phyloP scores from a whole-genome alignment of 2,329 filamentous ascomycete genomes.

The Talaromyces marneffei region DNA sequence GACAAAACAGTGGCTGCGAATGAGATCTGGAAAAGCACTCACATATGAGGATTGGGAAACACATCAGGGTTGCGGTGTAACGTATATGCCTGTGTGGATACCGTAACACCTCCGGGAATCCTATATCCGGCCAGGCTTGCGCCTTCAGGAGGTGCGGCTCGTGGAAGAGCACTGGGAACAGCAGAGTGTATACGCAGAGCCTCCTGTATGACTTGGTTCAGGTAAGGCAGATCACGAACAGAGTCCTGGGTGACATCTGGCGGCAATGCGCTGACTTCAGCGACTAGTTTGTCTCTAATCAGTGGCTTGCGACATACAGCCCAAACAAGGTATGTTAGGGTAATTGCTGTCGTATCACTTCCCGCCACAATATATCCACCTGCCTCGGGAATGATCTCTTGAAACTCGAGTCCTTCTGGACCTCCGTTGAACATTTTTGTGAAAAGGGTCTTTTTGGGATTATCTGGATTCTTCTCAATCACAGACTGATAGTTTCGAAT shows the following conservation, averaged over 20 bases:
- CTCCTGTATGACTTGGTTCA: constrained; percentile 55
- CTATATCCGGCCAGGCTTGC: constrained; percentile 35
- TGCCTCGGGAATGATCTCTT: constrained; percentile 39
- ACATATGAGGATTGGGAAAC: neutral
- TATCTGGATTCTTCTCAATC: constrained; percentile 18
- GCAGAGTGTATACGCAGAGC: constrained; percentile 53
- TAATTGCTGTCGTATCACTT: constrained; percentile 48
- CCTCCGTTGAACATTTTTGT: constrained; percentile 32
- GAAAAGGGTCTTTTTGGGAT: constrained; percentile 33
- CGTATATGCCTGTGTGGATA: constrained; percentile 48
- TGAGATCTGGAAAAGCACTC: neutral
- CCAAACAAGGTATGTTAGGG: constrained; percentile 47
- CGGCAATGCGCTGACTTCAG: constrained; percentile 40
- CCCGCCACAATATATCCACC: constrained; percentile 46
- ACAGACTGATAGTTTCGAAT: constrained; percentile 22
- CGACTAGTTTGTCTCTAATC: constrained; percentile 42
- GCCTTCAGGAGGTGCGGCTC: constrained; percentile 43
- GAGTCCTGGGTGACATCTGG: constrained; percentile 35
- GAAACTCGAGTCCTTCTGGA: constrained; percentile 19
- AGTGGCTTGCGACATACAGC: constrained; percentile 20
- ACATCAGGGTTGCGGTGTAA: constrained; percentile 48
- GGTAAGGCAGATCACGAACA: constrained; percentile 48
- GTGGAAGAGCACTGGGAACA: constrained; percentile 52
- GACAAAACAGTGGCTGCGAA: neutral
- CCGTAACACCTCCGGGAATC: constrained; percentile 48